Evolutionary conservation across 1,139 yeast species (phyloP).

Genomic region (Blastobotrys serpentis): DNA sequence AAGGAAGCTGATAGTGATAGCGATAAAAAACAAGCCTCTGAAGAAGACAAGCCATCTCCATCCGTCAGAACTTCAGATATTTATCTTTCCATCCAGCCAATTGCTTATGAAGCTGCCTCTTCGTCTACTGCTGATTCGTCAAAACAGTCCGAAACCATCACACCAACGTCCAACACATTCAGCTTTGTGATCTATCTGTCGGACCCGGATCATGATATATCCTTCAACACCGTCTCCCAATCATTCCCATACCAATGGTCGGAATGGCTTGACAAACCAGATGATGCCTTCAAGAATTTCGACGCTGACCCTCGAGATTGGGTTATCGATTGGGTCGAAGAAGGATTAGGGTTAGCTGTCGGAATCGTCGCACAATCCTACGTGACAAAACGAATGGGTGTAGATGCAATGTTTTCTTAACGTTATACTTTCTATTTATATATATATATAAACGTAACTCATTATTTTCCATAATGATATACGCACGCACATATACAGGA

Average conservation of each 20-base stretch:
- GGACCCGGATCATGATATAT: slow-evolving; percentile 75
- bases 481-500: no score
- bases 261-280: slow-evolving; percentile 61
- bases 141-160: slow-evolving; percentile 26
- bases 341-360: slow-evolving; percentile 73
- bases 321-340: slow-evolving; percentile 91
- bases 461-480: neutral
- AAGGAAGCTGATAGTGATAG: slow-evolving; percentile 1
- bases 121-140: slow-evolving; percentile 23
- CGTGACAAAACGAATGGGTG: slow-evolving; percentile 88
- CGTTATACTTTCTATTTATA: neutral
- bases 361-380: slow-evolving; percentile 90
- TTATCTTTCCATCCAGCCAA: slow-evolving; percentile 78
- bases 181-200: slow-evolving; percentile 70
- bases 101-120: slow-evolving; percentile 39
- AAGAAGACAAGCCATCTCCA: slow-evolving; percentile 17
- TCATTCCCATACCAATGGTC: slow-evolving; percentile 91
- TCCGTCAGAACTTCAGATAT: slow-evolving; percentile 56
- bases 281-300: slow-evolving; percentile 34
- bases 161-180: slow-evolving; percentile 45
- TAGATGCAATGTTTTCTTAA: slow-evolving; percentile 23
- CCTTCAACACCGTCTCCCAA: slow-evolving; percentile 76
- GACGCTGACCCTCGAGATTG: slow-evolving; percentile 90
- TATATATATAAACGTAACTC: slow-evolving; percentile 7
- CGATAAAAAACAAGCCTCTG: slow-evolving; percentile 18